Percentiles rank a stretch among this genome's conserved stretches.
Evolutionary conservation across 768 basidiomycete species (phyloP).

Genomic region (Pulveroboletus sp.): DNA sequence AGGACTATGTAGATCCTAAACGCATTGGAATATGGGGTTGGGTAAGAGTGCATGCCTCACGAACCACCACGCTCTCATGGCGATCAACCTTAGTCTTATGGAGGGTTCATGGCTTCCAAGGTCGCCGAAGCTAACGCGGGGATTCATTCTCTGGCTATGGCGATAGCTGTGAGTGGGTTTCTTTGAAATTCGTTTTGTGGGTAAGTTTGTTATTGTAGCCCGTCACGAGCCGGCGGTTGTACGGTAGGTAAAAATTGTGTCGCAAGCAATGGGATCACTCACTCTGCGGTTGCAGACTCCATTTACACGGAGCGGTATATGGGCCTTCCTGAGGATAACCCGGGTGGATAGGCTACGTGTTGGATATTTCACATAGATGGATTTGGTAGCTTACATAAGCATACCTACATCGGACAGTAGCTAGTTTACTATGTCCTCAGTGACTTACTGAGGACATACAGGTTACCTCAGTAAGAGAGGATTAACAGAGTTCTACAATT

Average conservation of each 20-base stretch:
- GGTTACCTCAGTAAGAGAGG: no score
- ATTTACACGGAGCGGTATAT: conserved; percentile 99
- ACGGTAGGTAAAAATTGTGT: conserved; percentile 45
- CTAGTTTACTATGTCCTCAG: no score
- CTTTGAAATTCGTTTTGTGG: neutral
- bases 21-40: conserved; percentile 98
- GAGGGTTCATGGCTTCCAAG: conserved; percentile 94
- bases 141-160: conserved; percentile 87
- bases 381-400: no score
- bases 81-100: conserved; percentile 65
- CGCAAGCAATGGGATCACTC: neutral
- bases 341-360: no score
- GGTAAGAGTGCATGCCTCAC: conserved; percentile 48
- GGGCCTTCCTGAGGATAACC: conserved; percentile 76
- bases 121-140: conserved; percentile 87
- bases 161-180: conserved; percentile 67
- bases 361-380: no score
- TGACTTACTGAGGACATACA: no score
- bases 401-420: no score
- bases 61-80: conserved; percentile 1
- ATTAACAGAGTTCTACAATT: no score
- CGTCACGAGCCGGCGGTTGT: conserved; percentile 82
- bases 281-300: conserved; percentile 54
- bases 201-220: conserved; percentile 45
- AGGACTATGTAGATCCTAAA: conserved; percentile 82